phyloP scores from a whole-genome alignment of 2,329 filamentous ascomycete genomes.

The Daldinia sp. region DNA sequence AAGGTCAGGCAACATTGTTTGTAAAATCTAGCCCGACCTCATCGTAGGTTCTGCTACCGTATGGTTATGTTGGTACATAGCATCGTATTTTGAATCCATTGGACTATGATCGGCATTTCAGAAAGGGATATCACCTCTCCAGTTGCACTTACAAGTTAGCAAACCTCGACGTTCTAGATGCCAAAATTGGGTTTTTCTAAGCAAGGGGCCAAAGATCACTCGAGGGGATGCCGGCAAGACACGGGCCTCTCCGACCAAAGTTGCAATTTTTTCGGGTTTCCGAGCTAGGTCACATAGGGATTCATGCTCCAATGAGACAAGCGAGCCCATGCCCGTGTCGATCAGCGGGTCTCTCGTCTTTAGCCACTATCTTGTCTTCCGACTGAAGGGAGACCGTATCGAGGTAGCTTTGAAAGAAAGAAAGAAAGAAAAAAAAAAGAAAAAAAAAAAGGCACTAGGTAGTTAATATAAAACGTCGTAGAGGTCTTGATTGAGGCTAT shows the following conservation, averaged over 20 bases:
- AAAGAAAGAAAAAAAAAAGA: too few relatives aligned
- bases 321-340: conserved; percentile 15
- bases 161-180: not conserved
- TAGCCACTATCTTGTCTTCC: not conserved
- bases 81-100: conserved; percentile 1
- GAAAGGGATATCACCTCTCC: not conserved
- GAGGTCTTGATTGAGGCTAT: conserved; percentile 23
- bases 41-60: conserved; percentile 14
- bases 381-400: conserved; percentile 17
- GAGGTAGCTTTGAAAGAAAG: not conserved
- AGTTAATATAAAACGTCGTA: not conserved
- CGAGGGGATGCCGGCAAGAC: not conserved
- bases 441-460: too few relatives aligned
- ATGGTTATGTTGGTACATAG: conserved; percentile 16
- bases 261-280: conserved; percentile 20
- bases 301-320: conserved; percentile 21
- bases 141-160: not conserved
- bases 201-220: conserved; percentile 9
- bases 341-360: conserved; percentile 19
- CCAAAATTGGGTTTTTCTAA: not conserved
- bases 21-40: conserved; percentile 23
- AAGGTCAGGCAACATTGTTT: conserved; percentile 12
- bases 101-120: conserved; percentile 11
- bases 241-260: not conserved
- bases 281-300: conserved; percentile 22